Conservation (phyloP, 768 basidiomycete species). For the Aureoboletus auriporus region DNA sequence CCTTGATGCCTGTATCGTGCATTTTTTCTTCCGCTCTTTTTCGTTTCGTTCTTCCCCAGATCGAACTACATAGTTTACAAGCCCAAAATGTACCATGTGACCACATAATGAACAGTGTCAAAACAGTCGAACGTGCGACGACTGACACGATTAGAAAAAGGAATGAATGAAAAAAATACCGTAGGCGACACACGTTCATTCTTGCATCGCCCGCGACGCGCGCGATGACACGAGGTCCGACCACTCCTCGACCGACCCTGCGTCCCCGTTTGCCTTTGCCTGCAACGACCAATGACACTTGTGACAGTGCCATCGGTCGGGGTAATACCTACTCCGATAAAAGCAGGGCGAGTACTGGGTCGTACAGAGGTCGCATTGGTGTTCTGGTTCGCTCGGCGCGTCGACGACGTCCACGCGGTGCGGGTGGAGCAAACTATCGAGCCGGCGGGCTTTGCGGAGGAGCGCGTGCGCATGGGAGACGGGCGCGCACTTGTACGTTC, state of each 20-base stretch:
- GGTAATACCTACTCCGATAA: conserved; percentile 40
- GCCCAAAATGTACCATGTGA: conserved; percentile 20
- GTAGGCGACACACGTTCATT: conserved; percentile 5
- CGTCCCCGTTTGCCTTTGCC: neutral
- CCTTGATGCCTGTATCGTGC: conserved; percentile 17
- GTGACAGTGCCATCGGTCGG: conserved; percentile 39
- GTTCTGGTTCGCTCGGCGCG: conserved; percentile 23
- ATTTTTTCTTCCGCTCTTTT: neutral
- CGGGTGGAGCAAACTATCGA: conserved; percentile 66
- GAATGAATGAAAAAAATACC: neutral
- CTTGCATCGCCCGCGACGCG: conserved; percentile 13
- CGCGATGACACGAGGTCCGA: conserved; percentile 10
- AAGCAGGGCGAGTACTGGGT: conserved; percentile 77
- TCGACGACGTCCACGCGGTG: conserved; percentile 33
- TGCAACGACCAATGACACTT: conserved; percentile 36
- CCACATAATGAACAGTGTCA: no score
- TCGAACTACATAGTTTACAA: conserved; percentile 24
- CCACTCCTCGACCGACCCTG: conserved; percentile 10
- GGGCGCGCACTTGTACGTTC: conserved; percentile 77
- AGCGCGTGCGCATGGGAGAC: conserved; percentile 75
- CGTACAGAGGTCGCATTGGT: conserved; percentile 54
- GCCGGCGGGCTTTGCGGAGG: conserved; percentile 81
- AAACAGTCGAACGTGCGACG: no score
- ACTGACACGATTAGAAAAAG: neutral
- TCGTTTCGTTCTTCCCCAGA: neutral